Conservation (phyloP, 371 early-diverging fungal genomes). For the Mortierella sp. region DNA sequence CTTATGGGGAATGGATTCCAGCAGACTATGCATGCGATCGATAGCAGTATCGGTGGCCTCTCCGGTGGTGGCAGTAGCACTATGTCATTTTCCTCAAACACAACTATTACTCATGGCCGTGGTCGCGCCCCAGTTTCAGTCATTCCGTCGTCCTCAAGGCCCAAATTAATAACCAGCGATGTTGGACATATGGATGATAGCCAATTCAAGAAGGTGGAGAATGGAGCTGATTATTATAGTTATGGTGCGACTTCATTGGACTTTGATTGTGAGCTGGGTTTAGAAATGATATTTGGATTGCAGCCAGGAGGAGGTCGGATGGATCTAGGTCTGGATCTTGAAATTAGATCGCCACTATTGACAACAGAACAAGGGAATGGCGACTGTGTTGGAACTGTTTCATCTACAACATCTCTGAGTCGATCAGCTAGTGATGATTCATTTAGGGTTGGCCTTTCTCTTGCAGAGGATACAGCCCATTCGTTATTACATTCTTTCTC, state of each 20-base stretch:
- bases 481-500: too few species aligned
- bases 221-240: conserved; percentile 1
- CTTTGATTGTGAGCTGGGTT: neutral
- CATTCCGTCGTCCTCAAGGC: neutral
- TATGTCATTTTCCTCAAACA: neutral
- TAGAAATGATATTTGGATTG: conserved; percentile 1
- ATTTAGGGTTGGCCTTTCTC: too few species aligned
- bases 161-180: neutral
- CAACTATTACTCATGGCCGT: neutral
- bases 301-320: neutral
- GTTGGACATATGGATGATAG: neutral
- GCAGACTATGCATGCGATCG: neutral
- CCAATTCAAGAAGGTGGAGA: neutral
- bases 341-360: too few species aligned
- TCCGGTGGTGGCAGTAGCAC: neutral
- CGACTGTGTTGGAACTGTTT: too few species aligned
- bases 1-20: neutral
- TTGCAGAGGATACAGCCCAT: too few species aligned
- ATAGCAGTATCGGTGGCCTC: neutral
- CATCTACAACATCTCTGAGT: too few species aligned
- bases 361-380: too few species aligned
- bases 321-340: neutral
- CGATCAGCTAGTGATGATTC: too few species aligned
- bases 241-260: conserved; percentile 4
- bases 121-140: neutral